Evolutionary conservation across 2,329 filamentous ascomycete genomes (phyloP), one percentile per base, ranked within the genome.

Genomic region (Didymellaceae sp.): DNA sequence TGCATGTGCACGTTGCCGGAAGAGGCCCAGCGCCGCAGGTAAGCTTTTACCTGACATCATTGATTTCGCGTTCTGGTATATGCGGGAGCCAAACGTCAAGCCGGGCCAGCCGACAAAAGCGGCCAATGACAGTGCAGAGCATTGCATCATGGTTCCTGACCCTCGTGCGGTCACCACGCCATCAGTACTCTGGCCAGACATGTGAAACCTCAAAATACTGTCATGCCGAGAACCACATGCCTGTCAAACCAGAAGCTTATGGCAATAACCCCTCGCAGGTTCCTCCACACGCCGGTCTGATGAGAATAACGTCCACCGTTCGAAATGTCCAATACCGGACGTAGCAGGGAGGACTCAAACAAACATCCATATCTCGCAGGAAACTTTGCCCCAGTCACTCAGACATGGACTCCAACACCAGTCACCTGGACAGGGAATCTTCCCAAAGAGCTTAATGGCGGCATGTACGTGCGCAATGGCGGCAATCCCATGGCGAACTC

Each of bases 401-500:
- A 76, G 41, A 82, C 79, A 30, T 74, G 79, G 16, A 72, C 78
- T 8, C 75, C 87, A 13, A 86, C 81, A 21, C 76, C 79, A 41
- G 89, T 86, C 54, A 59, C 74, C 1, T 82, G 80, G 61, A 76
- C 77, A 2, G 87, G 87, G 6, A 65, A 55, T 0, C 85, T 90
- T 40, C 87, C 87, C 1, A 55, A 73, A n/a, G 86, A 89, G 54
- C 77, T 90, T 31, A 78, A 79, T 7, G 87, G 86, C 1, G 87
- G 87, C 10, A 82, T 90, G 69, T 90, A 90, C 62, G 82, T 90
- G 21, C 82, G 87, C 13, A 90, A 90, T 65, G 87, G 87, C 31
- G 85, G 83, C 21, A 90, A 89, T 61, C 86, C 87, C 5, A 75
- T 87, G 6, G 79, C 79, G 21, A 85, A 88, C 50, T 75, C 82